A percentile compares a stretch with the other conserved stretches of the same genome.
phyloP scores from a whole-genome alignment of 2,329 filamentous ascomycete genomes.

The Aspergillus felis region DNA sequence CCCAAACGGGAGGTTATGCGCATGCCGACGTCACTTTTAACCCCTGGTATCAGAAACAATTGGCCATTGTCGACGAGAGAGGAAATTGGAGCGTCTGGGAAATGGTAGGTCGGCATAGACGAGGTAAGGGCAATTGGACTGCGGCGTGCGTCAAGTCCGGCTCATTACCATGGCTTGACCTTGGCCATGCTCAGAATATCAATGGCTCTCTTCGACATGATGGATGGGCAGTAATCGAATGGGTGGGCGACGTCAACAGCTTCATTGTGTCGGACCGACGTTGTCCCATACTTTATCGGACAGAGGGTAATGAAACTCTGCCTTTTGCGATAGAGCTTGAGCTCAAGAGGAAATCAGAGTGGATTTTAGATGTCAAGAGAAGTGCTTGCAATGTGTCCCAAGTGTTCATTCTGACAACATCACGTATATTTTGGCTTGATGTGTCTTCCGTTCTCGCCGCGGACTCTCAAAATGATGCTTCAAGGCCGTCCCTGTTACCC shows the following conservation, averaged over 20 bases:
- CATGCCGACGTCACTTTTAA: conserved; percentile 58
- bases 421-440: conserved; percentile 45
- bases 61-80: conserved; percentile 52
- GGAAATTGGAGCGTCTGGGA: conserved; percentile 54
- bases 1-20: conserved; percentile 42
- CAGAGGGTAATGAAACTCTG: conserved; percentile 20
- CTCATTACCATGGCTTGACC: conserved; percentile 24
- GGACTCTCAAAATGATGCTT: conserved; percentile 14
- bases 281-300: conserved; percentile 35
- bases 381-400: conserved; percentile 41
- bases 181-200: conserved; percentile 8
- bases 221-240: conserved; percentile 43
- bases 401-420: conserved; percentile 53
- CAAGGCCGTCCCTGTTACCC: conserved; percentile 30
- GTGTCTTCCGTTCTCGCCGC: conserved; percentile 29
- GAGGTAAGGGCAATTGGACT: conserved; percentile 26
- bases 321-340: conserved; percentile 34
- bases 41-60: conserved; percentile 54
- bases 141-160: conserved; percentile 27
- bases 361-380: conserved; percentile 53
- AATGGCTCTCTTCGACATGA: conserved; percentile 28
- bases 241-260: conserved; percentile 34
- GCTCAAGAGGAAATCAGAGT: conserved; percentile 39
- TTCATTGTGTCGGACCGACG: conserved; percentile 53
- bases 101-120: conserved; percentile 31